Base-by-base conservation (phyloP, 176 grass and related monocot species). In the Secale cereale region DNA sequence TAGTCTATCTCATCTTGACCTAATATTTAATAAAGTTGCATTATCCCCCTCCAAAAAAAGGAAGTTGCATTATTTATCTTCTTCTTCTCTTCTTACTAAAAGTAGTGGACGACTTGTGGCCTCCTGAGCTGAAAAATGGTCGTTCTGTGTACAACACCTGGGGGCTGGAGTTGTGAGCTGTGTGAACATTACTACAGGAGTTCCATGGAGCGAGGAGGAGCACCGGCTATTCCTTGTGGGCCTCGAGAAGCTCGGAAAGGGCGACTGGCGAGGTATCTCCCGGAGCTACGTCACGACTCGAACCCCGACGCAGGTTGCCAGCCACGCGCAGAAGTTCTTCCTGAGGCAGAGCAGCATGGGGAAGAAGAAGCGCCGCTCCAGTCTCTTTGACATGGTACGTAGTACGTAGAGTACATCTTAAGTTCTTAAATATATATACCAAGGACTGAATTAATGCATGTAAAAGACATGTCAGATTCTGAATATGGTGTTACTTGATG, bases 281-380 rank as follows among this genome's bases (percentile, higher is more conserved):
- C 59, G 89, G 75, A 93, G 81, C 78, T 98, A 91, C 62, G 95
- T 98, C 27, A 95, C 89, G 32, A 98, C 89, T 29, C 76, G 95
- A 61, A 98, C 95, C n/a, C 95, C 95, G 19, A 98, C 92, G 26
- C 95, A 98, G 85, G 95, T 98, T 3, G 95, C 95, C 40, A 98
- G 95, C 87, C 95, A 98, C 59, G 95, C 95, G 3, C 95, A 98
- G 89, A 98, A 98, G 72, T 94, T 94, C 75, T 98, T 98, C 86
- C 92, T 98, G 16, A 79, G 95, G 60, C 95, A 93, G 85, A 98
- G 73, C 78, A 90, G 91, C 59, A 90, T 84, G 60, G 86, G 88
- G 41, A 88, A 85, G 81, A 98, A 94, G 92, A 98, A 94, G 82
- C 95, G 95, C 16, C 95, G 95, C 1, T 98, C 87, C 22, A 98